Percentiles rank a stretch among this genome's conserved stretches.
phyloP scores from a whole-genome alignment of 2,329 filamentous ascomycete species.

The Monilinia fructicola region DNA sequence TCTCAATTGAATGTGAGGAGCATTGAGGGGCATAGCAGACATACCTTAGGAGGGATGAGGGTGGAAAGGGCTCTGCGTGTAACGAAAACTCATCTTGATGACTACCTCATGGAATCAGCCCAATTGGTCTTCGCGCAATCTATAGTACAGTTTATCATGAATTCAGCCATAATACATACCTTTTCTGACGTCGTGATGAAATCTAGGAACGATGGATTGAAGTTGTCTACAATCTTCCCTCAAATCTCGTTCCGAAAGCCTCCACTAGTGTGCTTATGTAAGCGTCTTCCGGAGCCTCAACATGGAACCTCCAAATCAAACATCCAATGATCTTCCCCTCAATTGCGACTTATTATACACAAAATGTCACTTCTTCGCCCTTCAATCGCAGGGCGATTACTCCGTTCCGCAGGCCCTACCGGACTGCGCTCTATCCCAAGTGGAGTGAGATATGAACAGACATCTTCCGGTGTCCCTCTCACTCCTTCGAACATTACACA shows the following conservation, averaged over 20 bases:
- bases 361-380: slow-evolving; percentile 68
- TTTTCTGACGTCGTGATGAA: slow-evolving; percentile 38
- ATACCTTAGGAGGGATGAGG: slow-evolving; percentile 98
- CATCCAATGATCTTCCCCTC: slow-evolving; percentile 15
- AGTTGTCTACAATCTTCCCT: slow-evolving; percentile 26
- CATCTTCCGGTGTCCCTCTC: slow-evolving; percentile 44
- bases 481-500: slow-evolving; percentile 43
- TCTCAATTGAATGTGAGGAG: neutral
- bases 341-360: slow-evolving; percentile 27
- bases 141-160: neutral
- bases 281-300: slow-evolving; percentile 25
- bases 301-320: slow-evolving; percentile 18
- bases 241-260: slow-evolving; percentile 32
- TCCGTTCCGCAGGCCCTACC: slow-evolving; percentile 48
- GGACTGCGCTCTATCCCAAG: slow-evolving; percentile 44
- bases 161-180: slow-evolving; percentile 30
- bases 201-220: slow-evolving; percentile 27
- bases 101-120: slow-evolving; percentile 41
- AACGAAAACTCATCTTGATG: slow-evolving; percentile 86
- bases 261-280: slow-evolving; percentile 30
- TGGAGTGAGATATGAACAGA: slow-evolving; percentile 55
- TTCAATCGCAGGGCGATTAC: slow-evolving; percentile 52
- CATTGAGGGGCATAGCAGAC: slow-evolving; percentile 33
- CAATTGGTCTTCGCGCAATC: slow-evolving; percentile 29
- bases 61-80: slow-evolving; percentile 91